Conservation (phyloP, 371 early-diverging fungal species). For the Actinomucor elegans region DNA sequence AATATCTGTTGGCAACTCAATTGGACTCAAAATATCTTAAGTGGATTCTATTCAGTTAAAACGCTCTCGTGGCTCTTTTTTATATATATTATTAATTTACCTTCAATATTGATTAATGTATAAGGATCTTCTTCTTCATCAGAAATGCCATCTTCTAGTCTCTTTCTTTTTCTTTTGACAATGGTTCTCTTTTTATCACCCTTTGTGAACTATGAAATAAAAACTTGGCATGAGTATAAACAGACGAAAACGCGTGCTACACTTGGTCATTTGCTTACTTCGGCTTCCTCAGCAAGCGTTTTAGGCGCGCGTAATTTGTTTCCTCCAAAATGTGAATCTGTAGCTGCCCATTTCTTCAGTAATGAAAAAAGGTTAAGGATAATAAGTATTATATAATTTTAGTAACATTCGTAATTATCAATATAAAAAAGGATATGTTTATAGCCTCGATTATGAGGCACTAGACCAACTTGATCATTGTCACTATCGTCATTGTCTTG, state of each 20-base stretch:
- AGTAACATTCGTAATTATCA: not conserved
- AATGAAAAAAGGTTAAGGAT: conserved; percentile 28
- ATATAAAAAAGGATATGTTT: conserved; percentile 58
- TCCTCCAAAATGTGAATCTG: conserved; percentile 40
- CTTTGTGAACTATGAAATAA: conserved; percentile 36
- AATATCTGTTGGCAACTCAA: conserved; percentile 54
- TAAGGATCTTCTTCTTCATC: conserved; percentile 56
- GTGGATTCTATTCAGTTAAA: too few relatives aligned
- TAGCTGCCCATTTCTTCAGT: conserved; percentile 48
- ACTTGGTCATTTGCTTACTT: conserved; percentile 35
- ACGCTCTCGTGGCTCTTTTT: too few relatives aligned
- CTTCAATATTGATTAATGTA: conserved; percentile 54
- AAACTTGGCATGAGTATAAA: not conserved
- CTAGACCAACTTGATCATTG: conserved; percentile 42
- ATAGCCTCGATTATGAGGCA: conserved; percentile 57
- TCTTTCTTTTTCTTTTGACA: conserved; percentile 40
- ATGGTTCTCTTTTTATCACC: conserved; percentile 40
- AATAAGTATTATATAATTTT: not conserved
- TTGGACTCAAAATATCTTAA: conserved; percentile 50
- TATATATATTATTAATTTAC: conserved; percentile 7
- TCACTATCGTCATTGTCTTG: conserved; percentile 38
- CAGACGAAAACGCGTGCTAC: not conserved
- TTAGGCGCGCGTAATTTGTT: conserved; percentile 42
- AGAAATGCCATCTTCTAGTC: conserved; percentile 39
- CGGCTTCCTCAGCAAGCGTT: conserved; percentile 36